These are phyloP conservation scores for Apiospora arundinis DNA, from an alignment of 2,329 filamentous ascomycete genomes.

Conservation along the genomic window DNA sequence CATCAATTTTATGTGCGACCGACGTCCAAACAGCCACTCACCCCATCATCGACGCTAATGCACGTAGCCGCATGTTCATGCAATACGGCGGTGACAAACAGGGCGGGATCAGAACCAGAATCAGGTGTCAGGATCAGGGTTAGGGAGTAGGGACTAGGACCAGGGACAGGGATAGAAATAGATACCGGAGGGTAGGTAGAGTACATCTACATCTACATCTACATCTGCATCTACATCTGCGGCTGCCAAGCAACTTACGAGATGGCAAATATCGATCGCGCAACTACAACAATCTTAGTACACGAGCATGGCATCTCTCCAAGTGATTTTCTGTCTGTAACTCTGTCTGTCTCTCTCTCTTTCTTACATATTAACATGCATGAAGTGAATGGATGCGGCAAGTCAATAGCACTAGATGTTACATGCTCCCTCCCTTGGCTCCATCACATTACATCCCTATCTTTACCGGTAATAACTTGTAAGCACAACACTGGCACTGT, in stretches of 20 bases:
- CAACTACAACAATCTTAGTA: background rate
- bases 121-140: background rate
- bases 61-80: slow-evolving; percentile 24
- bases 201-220: background rate
- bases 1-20: slow-evolving; percentile 9
- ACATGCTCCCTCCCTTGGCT: background rate
- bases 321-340: background rate
- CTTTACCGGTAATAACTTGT: no score
- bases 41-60: slow-evolving; percentile 24
- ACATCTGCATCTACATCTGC: background rate
- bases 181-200: background rate
- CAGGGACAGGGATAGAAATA: background rate
- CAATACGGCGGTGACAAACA: slow-evolving; percentile 16
- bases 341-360: background rate
- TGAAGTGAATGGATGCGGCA: background rate
- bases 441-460: background rate
- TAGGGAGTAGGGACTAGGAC: background rate
- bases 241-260: background rate
- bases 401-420: background rate
- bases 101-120: background rate
- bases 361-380: background rate
- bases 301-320: background rate
- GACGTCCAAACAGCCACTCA: slow-evolving; percentile 27
- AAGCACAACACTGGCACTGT: background rate
- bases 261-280: background rate